These are phyloP conservation scores for Plasmodium knowlesi DNA, from an alignment of 169 alveolate species.

Conservation along the genomic window DNA sequence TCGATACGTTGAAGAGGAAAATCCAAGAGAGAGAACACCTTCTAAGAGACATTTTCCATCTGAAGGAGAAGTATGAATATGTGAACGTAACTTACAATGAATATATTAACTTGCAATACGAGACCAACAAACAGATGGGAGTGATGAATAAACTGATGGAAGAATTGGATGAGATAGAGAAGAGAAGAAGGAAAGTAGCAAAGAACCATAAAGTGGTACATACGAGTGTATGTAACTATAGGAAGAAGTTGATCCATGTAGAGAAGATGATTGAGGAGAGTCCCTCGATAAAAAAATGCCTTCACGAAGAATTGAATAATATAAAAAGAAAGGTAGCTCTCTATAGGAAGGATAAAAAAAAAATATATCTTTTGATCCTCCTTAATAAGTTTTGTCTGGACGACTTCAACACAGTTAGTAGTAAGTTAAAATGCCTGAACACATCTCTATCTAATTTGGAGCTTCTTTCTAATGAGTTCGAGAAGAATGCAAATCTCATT, in stretches of 20 bases:
- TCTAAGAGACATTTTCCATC: background rate
- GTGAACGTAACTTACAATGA: conserved; percentile 55
- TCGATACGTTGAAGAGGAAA: conserved; percentile 10
- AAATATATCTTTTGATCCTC: conserved; percentile 22
- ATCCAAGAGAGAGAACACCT: background rate
- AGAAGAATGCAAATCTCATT: conserved; percentile 25
- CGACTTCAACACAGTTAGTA: background rate
- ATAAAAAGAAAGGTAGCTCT: conserved; percentile 13
- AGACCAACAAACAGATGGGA: conserved; percentile 14
- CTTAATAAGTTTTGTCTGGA: conserved; percentile 42
- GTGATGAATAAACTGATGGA: conserved; percentile 24
- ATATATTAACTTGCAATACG: conserved; percentile 44
- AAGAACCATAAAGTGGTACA: conserved; percentile 21
- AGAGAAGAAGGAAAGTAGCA: conserved; percentile 8
- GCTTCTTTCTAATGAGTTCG: conserved; percentile 20
- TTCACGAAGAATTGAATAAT: conserved; percentile 16
- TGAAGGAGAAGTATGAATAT: conserved; percentile 40
- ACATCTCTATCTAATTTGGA: conserved; percentile 12
- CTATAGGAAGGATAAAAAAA: conserved; percentile 39
- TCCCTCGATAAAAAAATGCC: conserved; percentile 39
- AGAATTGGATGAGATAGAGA: conserved; percentile 48
- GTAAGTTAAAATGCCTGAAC: conserved; percentile 37
- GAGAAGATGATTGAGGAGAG: conserved; percentile 69
- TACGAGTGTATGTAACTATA: conserved; percentile 29
- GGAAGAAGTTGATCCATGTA: conserved; percentile 30